Conservation (phyloP, 2,329 filamentous ascomycete genomes). For the Gnomoniopsis sp. region DNA sequence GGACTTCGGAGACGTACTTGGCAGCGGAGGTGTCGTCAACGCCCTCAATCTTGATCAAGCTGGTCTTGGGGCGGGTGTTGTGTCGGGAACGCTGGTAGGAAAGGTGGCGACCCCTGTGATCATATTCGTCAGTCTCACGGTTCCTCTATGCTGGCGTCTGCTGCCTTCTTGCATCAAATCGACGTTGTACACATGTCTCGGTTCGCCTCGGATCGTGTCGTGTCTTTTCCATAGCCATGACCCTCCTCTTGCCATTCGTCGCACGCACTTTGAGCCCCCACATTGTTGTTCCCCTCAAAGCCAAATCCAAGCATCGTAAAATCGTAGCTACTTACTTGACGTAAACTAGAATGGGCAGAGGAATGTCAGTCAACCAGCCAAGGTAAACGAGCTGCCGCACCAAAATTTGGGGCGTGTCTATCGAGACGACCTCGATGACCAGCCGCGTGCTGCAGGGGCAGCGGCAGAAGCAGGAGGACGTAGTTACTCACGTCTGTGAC, state of each 20-base stretch:
- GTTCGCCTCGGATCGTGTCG: neutral
- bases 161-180: constrained; percentile 22
- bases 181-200: constrained; percentile 8
- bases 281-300: constrained; percentile 1
- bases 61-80: constrained; percentile 84
- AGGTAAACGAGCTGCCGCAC: neutral
- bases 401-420: constrained; percentile 23
- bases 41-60: constrained; percentile 98
- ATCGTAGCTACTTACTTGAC: constrained; percentile 69
- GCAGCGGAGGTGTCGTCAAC: constrained; percentile 87
- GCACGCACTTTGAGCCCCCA: constrained; percentile 6
- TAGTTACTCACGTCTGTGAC: constrained; percentile 76
- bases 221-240: neutral
- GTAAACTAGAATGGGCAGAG: constrained; percentile 62
- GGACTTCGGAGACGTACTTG: constrained; percentile 57
- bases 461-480: neutral
- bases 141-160: constrained; percentile 9
- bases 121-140: constrained; percentile 24
- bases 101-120: constrained; percentile 86
- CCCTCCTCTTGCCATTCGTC: constrained; percentile 1
- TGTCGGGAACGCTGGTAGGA: constrained; percentile 96
- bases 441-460: neutral
- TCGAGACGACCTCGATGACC: neutral
- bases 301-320: constrained; percentile 1
- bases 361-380: constrained; percentile 35